These are phyloP conservation scores for Ceratocystis cubensis DNA, from an alignment of 2,329 filamentous ascomycete species.

Conservation along the genomic window DNA sequence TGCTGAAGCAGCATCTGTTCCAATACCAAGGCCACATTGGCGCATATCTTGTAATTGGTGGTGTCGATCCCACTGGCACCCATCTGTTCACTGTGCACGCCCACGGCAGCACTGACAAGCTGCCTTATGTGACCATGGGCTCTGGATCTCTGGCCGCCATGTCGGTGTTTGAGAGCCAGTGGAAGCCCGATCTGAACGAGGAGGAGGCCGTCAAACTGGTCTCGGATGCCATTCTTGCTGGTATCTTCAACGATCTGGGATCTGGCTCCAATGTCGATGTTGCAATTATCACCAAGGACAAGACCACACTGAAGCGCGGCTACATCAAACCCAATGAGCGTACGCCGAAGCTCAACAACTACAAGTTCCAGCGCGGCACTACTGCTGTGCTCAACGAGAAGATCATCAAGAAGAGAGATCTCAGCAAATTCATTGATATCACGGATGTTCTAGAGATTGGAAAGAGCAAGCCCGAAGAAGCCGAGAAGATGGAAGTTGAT, in stretches of 20 bases:
- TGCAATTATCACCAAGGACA: conserved; percentile 86
- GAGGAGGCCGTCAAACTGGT: conserved; percentile 75
- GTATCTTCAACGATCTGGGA: conserved; percentile 97
- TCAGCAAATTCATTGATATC: conserved; percentile 86
- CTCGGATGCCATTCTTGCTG: conserved; percentile 79
- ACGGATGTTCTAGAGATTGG: conserved; percentile 65
- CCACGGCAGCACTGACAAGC: conserved; percentile 95
- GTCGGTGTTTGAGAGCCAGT: conserved; percentile 94
- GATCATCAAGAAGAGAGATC: conserved; percentile 84
- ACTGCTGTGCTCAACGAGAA: conserved; percentile 94
- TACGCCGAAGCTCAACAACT: conserved; percentile 82
- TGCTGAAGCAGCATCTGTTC: conserved; percentile 99
- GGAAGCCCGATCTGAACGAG: conserved; percentile 65
- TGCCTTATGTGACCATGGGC: conserved; percentile 98
- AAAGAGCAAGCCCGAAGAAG: conserved; percentile 36
- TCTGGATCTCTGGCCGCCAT: conserved; percentile 92
- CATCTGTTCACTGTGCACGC: conserved; percentile 98
- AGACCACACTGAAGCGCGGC: conserved; percentile 86
- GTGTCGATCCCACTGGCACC: conserved; percentile 86
- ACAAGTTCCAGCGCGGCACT: conserved; percentile 81
- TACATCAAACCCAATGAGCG: conserved; percentile 88
- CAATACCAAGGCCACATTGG: conserved; percentile 95
- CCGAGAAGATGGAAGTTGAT: conserved; percentile 59
- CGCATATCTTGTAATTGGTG: conserved; percentile 92
- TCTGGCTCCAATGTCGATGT: conserved; percentile 97